These are phyloP conservation scores for Taiozyma sp. DNA, from an alignment of 1,139 yeast species.

Conservation along the genomic window DNA sequence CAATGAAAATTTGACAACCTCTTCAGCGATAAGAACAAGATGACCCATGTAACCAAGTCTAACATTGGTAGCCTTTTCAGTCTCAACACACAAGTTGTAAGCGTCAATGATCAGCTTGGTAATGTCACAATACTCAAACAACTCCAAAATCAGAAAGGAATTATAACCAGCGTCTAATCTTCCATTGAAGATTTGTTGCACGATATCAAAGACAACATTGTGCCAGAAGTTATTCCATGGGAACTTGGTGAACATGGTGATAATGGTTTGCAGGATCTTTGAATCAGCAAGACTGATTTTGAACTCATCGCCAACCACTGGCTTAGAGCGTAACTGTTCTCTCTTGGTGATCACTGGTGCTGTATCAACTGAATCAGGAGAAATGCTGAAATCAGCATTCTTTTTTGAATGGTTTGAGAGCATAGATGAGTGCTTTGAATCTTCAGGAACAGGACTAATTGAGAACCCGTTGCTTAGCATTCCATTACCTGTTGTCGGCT, in stretches of 20 bases:
- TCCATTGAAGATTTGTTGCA: constrained; percentile 93
- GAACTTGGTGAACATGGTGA: constrained; percentile 84
- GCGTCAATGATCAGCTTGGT: constrained; percentile 86
- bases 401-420: not conserved
- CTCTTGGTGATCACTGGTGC: constrained; percentile 5
- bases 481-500: constrained; percentile 5
- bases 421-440: not conserved
- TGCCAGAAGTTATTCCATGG: constrained; percentile 98
- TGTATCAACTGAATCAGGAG: not conserved
- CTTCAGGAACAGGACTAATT: not conserved
- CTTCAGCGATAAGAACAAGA: constrained; percentile 91
- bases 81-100: constrained; percentile 66
- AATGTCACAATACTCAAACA: constrained; percentile 74
- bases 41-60: constrained; percentile 98
- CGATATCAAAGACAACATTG: constrained; percentile 95
- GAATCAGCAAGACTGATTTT: constrained; percentile 85
- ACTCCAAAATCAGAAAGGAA: constrained; percentile 78
- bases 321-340: constrained; percentile 40
- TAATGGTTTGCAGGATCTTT: constrained; percentile 69
- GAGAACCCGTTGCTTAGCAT: not conserved
- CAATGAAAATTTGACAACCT: constrained; percentile 80
- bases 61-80: constrained; percentile 52
- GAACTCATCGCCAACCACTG: constrained; percentile 86
- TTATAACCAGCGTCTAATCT: constrained; percentile 88
- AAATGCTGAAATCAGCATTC: not conserved